These are phyloP conservation scores for Sporothrix protearum DNA, from an alignment of 2,329 filamentous ascomycete species.

Conservation along the genomic window DNA sequence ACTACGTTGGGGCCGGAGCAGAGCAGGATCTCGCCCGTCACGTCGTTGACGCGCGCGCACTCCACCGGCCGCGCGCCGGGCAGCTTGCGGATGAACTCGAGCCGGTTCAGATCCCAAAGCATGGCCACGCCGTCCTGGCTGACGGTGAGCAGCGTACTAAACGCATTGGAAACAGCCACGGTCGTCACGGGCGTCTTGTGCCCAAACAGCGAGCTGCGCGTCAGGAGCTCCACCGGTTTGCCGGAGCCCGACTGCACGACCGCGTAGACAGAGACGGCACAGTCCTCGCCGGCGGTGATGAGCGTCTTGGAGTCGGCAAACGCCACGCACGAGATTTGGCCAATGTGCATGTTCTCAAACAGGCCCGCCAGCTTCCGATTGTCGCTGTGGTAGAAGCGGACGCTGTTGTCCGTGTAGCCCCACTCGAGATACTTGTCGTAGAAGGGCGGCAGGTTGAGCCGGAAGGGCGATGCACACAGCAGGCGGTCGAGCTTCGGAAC, in stretches of 20 bases:
- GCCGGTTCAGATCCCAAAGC: conserved; percentile 90
- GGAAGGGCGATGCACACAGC: conserved; percentile 77
- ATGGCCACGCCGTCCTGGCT: conserved; percentile 74
- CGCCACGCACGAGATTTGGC: conserved; percentile 76
- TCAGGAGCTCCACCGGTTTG: conserved; percentile 74
- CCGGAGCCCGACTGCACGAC: conserved; percentile 60
- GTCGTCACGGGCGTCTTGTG: conserved; percentile 80
- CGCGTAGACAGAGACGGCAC: conserved; percentile 80
- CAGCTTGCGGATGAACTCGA: conserved; percentile 77
- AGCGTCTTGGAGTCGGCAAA: conserved; percentile 89
- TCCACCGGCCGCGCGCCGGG: conserved; percentile 56
- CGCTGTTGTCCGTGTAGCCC: conserved; percentile 89
- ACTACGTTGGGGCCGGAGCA: conserved; percentile 72
- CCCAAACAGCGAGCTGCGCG: conserved; percentile 79
- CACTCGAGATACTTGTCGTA: conserved; percentile 94
- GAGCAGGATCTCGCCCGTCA: conserved; percentile 83
- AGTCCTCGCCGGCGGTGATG: conserved; percentile 88
- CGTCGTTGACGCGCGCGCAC: conserved; percentile 83
- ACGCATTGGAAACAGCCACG: conserved; percentile 80
- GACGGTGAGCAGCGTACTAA: conserved; percentile 81
- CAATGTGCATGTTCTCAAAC: conserved; percentile 90
- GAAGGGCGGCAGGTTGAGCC: conserved; percentile 77
- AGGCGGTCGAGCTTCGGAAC: conserved; percentile 77
- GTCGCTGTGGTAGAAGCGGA: conserved; percentile 81
- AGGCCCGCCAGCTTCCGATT: conserved; percentile 78